These are phyloP conservation scores for Gyromitra esculenta DNA, from an alignment of 2,329 filamentous ascomycete genomes.

Conservation along the genomic window DNA sequence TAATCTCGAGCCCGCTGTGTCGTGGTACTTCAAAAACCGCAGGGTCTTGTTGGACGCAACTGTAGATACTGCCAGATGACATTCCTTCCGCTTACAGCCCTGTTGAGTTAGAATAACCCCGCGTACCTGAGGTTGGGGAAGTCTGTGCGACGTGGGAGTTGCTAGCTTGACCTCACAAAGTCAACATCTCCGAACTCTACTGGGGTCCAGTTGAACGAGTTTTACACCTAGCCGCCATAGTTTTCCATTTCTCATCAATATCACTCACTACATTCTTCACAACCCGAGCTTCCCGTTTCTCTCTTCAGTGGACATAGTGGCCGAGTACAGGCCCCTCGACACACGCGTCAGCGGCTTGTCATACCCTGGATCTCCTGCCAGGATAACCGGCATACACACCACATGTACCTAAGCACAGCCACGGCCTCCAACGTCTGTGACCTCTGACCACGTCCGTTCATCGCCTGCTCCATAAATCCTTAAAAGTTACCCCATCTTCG, in stretches of 20 bases:
- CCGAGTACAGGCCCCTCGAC: not conserved
- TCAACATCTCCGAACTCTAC: not conserved
- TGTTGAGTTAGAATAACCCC: not conserved
- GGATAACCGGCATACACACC: constrained; percentile 7
- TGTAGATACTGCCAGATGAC: no score
- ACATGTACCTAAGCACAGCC: constrained; percentile 4
- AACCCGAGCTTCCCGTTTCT: not conserved
- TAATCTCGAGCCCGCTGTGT: no score
- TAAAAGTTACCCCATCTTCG: constrained; percentile 3
- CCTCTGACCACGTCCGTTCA: not conserved
- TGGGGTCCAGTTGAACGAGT: not conserved
- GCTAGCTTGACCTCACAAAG: not conserved
- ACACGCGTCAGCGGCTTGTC: constrained; percentile 39
- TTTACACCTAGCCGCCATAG: not conserved
- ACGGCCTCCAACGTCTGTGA: not conserved
- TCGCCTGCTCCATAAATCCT: not conserved
- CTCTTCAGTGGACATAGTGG: not conserved
- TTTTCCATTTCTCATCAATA: not conserved
- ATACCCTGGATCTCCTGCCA: constrained; percentile 31
- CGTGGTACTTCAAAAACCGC: no score
- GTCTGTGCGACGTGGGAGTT: not conserved
- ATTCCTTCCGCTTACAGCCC: no score
- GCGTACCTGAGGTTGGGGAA: not conserved
- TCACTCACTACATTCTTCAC: not conserved
- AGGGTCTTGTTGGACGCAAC: no score